Conservation (phyloP, 1,284 basidiomycete genomes). For the Melampsora americana region DNA sequence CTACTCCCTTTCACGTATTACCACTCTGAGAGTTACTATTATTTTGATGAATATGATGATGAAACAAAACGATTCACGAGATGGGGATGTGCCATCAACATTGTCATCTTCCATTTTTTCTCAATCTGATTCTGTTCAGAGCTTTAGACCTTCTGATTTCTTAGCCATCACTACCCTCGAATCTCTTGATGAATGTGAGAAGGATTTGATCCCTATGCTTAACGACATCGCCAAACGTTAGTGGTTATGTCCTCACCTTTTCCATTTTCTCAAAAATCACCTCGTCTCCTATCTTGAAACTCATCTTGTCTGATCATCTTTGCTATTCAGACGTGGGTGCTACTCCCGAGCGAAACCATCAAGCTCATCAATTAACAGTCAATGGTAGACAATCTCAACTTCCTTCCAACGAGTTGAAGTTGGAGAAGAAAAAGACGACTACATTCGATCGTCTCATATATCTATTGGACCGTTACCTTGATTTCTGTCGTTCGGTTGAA, state of each 20-base stretch:
- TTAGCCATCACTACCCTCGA: neutral
- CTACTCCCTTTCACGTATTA: no score
- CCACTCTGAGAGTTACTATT: no score
- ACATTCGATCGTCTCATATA: slow-evolving; percentile 39
- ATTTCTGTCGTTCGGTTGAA: slow-evolving; percentile 17
- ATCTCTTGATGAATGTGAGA: neutral
- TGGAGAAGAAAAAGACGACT: neutral
- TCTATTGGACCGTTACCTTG: slow-evolving; percentile 39
- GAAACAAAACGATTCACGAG: neutral
- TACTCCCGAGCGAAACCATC: neutral
- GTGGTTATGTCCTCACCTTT: neutral
- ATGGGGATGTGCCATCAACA: neutral
- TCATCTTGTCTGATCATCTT: neutral
- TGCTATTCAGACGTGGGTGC: neutral
- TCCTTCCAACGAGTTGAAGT: neutral
- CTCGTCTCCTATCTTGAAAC: neutral
- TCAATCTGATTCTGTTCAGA: neutral
- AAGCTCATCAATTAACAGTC: neutral
- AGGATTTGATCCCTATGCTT: neutral
- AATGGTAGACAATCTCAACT: neutral
- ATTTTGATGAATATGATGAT: neutral
- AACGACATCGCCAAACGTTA: neutral
- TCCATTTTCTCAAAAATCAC: neutral
- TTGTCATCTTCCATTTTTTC: neutral
- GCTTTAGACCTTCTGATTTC: neutral